Conservation (phyloP, 2,329 filamentous ascomycete species). For the Fusarium euwallaceae region DNA sequence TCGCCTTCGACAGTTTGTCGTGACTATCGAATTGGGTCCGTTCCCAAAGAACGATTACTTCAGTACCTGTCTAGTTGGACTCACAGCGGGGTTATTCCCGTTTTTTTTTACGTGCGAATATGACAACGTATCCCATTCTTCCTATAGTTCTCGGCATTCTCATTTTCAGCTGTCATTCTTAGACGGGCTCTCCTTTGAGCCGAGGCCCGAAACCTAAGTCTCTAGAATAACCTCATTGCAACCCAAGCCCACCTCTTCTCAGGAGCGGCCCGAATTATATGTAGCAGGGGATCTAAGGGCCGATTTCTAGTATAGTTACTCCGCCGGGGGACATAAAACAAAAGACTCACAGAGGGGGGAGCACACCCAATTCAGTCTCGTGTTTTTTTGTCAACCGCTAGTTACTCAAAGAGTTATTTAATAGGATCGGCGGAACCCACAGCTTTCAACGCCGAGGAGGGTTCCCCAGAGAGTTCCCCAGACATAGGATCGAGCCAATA, state of each 20-base stretch:
- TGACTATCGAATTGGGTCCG: background rate
- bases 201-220: background rate
- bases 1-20: background rate
- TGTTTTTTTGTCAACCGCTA: too few relatives aligned
- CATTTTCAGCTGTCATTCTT: background rate
- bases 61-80: background rate
- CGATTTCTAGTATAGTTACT: background rate
- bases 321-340: too few relatives aligned
- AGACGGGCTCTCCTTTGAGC: background rate
- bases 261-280: background rate
- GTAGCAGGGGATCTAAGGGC: background rate
- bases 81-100: background rate
- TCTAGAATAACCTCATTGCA: background rate
- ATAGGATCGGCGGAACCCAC: background rate
- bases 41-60: background rate
- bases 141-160: background rate
- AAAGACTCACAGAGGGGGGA: too few relatives aligned
- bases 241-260: background rate
- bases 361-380: too few relatives aligned
- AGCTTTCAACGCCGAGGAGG: background rate
- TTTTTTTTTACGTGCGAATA: background rate
- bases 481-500: background rate
- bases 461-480: background rate
- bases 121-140: background rate
- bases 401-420: background rate